Evolutionary conservation across 495 filamentous ascomycete species (phyloP).

Genomic region (Penicillium cinerascens): DNA sequence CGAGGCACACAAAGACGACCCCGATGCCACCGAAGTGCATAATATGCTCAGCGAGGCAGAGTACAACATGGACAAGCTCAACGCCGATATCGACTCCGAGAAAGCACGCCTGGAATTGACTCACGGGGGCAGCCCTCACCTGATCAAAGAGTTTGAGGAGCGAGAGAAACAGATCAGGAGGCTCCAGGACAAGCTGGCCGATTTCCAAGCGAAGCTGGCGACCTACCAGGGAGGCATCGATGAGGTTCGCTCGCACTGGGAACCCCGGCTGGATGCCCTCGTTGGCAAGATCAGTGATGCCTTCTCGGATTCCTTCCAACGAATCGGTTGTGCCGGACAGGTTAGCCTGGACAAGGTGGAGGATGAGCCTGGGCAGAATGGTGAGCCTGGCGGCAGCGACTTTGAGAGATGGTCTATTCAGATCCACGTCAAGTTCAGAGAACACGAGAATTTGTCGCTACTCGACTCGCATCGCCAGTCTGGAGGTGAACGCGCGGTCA

Average conservation of each 20-base stretch:
- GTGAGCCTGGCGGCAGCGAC: slow-evolving; percentile 60
- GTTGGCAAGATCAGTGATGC: slow-evolving; percentile 80
- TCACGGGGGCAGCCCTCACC: slow-evolving; percentile 70
- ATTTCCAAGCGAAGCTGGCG: slow-evolving; percentile 43
- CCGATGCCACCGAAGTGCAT: slow-evolving; percentile 32
- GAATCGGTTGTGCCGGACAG: slow-evolving; percentile 94
- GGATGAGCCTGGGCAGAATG: slow-evolving; percentile 34
- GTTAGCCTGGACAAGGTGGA: slow-evolving; percentile 60
- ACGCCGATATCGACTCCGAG: slow-evolving; percentile 71
- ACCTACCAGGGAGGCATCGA: slow-evolving; percentile 54
- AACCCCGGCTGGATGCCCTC: slow-evolving; percentile 76
- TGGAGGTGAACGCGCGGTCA: slow-evolving; percentile 92
- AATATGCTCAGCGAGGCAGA: slow-evolving; percentile 26
- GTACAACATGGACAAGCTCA: slow-evolving; percentile 59
- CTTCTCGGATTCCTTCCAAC: slow-evolving; percentile 84
- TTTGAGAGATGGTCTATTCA: slow-evolving; percentile 93
- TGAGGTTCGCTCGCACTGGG: slow-evolving; percentile 63
- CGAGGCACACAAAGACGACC: slow-evolving; percentile 6
- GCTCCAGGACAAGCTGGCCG: slow-evolving; percentile 46
- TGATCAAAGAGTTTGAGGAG: slow-evolving; percentile 76
- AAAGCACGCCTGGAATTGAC: slow-evolving; percentile 72
- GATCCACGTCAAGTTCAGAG: slow-evolving; percentile 90
- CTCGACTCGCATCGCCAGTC: slow-evolving; percentile 92
- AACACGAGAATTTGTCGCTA: slow-evolving; percentile 76
- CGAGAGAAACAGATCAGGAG: slow-evolving; percentile 58